Evolutionary conservation across 345 rosid species (phyloP).

Genomic region (Conringia planisiliqua): DNA sequence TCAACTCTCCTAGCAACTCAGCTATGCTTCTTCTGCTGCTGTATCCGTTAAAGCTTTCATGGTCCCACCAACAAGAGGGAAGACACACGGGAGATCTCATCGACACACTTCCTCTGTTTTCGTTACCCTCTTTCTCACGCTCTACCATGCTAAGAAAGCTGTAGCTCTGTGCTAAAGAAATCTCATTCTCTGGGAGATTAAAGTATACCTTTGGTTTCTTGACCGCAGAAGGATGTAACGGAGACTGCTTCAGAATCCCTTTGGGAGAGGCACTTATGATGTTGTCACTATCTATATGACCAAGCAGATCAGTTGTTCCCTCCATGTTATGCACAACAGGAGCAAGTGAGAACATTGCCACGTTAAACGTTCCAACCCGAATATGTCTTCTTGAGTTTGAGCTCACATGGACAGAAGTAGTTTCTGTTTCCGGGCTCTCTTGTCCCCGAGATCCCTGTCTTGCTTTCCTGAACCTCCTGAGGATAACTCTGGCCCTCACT

Average conservation of each 20-base stretch:
- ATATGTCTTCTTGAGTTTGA: conserved; percentile 45
- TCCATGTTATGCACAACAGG: conserved; percentile 60
- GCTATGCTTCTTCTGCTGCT: conserved; percentile 62
- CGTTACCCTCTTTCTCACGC: conserved; percentile 30
- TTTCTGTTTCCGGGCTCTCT: conserved; percentile 23
- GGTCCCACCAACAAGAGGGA: conserved; percentile 54
- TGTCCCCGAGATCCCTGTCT: conserved; percentile 39
- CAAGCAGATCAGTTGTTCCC: conserved; percentile 31
- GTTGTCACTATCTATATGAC: conserved; percentile 28
- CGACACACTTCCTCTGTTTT: conserved; percentile 48
- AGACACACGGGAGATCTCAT: conserved; percentile 86
- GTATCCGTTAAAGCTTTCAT: conserved; percentile 41
- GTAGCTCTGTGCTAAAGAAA: conserved; percentile 62
- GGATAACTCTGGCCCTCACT: conserved; percentile 50
- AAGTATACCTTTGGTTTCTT: conserved; percentile 71
- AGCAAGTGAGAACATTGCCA: conserved; percentile 94
- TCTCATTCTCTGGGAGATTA: conserved; percentile 93
- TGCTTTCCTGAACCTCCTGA: conserved; percentile 55
- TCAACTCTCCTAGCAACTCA: conserved; percentile 76
- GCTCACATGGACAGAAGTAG: conserved; percentile 26
- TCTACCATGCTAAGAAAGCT: conserved; percentile 43
- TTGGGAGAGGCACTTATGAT: conserved; percentile 43
- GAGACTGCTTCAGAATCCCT: conserved; percentile 89
- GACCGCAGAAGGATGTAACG: conserved; percentile 44
- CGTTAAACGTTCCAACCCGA: conserved; percentile 83